These are phyloP conservation scores for Nicotiana otophora DNA, from an alignment of 257 asterid species.

Conservation along the genomic window DNA sequence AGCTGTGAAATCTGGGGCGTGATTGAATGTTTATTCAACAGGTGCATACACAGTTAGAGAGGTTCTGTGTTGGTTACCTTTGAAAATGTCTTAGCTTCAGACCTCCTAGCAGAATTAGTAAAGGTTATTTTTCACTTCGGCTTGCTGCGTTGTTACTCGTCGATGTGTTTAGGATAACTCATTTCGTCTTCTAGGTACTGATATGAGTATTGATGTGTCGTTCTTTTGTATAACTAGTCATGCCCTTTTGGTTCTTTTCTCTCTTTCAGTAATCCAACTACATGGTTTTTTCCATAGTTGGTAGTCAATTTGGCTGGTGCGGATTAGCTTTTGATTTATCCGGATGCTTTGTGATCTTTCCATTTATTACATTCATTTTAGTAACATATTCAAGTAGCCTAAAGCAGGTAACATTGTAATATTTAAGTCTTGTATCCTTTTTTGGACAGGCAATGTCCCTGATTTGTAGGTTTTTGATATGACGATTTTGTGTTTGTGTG, in stretches of 20 bases:
- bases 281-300: background rate
- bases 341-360: slow-evolving; percentile 4
- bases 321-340: background rate
- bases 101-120: background rate
- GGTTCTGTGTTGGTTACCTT: background rate
- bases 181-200: background rate
- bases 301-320: background rate
- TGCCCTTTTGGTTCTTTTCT: background rate
- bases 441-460: background rate
- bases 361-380: background rate
- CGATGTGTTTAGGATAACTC: background rate
- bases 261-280: background rate
- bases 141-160: background rate
- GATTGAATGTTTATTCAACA: background rate
- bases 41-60: background rate
- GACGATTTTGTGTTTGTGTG: background rate
- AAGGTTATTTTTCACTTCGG: background rate
- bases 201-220: background rate
- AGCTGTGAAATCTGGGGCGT: background rate
- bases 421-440: background rate
- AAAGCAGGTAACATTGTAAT: background rate
- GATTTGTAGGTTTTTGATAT: background rate
- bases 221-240: background rate
- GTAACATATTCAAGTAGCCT: background rate
- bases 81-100: background rate